Evolutionary conservation across 1,284 basidiomycete species (phyloP).

Genomic region (Pascua sp.): DNA sequence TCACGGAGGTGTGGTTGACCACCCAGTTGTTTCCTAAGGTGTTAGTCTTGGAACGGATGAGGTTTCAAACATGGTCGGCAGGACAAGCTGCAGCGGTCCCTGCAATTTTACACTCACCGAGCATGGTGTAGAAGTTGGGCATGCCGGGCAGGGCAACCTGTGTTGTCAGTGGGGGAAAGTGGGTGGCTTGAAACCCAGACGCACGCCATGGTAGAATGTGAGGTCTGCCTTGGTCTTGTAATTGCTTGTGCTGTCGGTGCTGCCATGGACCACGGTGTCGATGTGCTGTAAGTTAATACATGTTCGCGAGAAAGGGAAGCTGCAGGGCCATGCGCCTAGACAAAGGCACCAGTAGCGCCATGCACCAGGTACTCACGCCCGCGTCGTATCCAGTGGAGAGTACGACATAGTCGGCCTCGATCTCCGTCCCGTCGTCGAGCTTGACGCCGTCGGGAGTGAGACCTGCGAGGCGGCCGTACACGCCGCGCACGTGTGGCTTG

Average conservation of each 20-base stretch:
- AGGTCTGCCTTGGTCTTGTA: constrained; percentile 7
- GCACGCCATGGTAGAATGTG: constrained; percentile 11
- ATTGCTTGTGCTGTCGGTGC: neutral
- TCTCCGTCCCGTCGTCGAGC: constrained; percentile 17
- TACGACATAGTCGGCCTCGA: constrained; percentile 22
- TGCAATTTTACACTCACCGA: neutral
- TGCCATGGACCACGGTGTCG: constrained; percentile 1
- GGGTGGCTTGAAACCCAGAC: too few relatives aligned
- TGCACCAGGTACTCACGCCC: neutral
- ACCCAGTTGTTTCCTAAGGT: constrained; percentile 25
- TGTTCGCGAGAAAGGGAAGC: too few relatives aligned
- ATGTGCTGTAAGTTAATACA: neutral
- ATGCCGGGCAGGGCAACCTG: constrained; percentile 13
- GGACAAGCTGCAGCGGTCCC: too few relatives aligned
- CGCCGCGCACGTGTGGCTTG: constrained; percentile 21
- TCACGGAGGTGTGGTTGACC: constrained; percentile 21
- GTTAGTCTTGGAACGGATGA: too few relatives aligned
- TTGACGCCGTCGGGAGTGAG: constrained; percentile 8
- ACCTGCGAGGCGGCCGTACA: constrained; percentile 10
- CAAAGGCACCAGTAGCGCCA: neutral
- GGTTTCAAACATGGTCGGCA: too few relatives aligned
- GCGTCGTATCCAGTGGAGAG: constrained; percentile 14
- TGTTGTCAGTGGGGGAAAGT: too few relatives aligned
- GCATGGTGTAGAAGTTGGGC: constrained; percentile 29
- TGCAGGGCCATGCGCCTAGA: neutral